Evolutionary conservation across 768 basidiomycete species (phyloP), one percentile per base, ranked within the genome.

Genomic region (Boletus vinaceobasis): DNA sequence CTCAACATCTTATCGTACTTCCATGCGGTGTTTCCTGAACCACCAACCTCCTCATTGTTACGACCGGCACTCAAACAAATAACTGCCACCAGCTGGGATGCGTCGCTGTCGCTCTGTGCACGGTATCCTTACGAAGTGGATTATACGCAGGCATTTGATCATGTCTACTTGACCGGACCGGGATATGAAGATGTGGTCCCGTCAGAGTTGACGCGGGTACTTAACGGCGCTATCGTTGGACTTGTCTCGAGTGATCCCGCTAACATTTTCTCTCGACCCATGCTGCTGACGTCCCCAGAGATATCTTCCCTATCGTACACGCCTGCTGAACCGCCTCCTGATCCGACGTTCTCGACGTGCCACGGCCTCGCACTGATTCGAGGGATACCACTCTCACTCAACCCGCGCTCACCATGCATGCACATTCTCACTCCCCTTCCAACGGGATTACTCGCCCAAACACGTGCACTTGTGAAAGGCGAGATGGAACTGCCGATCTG

Each of bases 401-500:
- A 50, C 46, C 74, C 74, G n/a, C 71, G 55, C 32, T 55, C 63
- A 35, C 58, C 58, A 4, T 52, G 55, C 40, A 71, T 95, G 35
- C 93, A 96, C 33, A 60, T 97, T n/a, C 74, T 97, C 35, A 93
- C 94, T 0, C 92, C 95, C 0, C 56, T 93, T 1, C 83, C 86
- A 0, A 71, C 79, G 0, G 50, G 64, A 0, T 39, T 77, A 1
- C 75, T 96, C 3, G 58, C 64, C 0, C 61, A 53, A 19, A 51
- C 67, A 1, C 62, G 65, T 1, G 21, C 49, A 3, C 58, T 96
- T 4, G 84, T 96, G 43, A 93, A 90, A 68, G 94, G 94, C 8
- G 92, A 93, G 65, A 75, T 94, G 63, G 93, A 95, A 68, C 71
- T 97, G 0, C 94, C 94, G 0, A 74, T 93, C 1, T 88, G 88